Conservation (phyloP, 2,329 filamentous ascomycete genomes). For the Dryadomyces quercivorus region DNA sequence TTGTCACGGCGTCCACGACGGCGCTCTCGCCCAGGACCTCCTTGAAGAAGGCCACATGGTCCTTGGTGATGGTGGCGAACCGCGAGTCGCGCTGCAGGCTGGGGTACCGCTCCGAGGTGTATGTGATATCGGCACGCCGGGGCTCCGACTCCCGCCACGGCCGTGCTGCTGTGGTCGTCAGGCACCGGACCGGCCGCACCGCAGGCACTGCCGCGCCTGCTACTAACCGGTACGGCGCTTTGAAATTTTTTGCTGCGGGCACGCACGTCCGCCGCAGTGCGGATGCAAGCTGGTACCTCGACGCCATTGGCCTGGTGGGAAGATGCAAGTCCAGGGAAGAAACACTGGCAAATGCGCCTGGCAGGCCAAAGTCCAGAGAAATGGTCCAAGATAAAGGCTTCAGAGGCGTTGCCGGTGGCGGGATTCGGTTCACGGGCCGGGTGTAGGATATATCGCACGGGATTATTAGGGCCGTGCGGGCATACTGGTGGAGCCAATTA, state of each 20-base stretch:
- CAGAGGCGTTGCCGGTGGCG: not conserved
- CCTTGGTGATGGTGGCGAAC: conserved; percentile 60
- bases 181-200: not conserved
- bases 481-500: too few relatives aligned
- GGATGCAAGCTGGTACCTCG: conserved; percentile 5
- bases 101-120: conserved; percentile 79
- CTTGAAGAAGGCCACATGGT: conserved; percentile 77
- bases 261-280: conserved; percentile 4
- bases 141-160: not conserved
- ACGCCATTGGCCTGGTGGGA: conserved; percentile 4
- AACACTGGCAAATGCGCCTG: not conserved
- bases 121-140: conserved; percentile 33
- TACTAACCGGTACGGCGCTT: not conserved
- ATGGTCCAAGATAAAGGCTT: not conserved
- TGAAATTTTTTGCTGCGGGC: not conserved
- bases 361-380: not conserved
- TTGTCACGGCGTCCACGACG: conserved; percentile 70
- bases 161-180: conserved; percentile 7
- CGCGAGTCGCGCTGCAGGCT: conserved; percentile 66
- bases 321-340: not conserved
- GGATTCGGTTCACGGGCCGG: not conserved
- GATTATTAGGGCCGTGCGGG: too few relatives aligned
- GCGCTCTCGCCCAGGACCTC: conserved; percentile 66
- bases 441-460: too few relatives aligned
- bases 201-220: not conserved